Percentiles rank a stretch among this genome's conserved stretches.
phyloP scores from a whole-genome alignment of 78 protist genomes.

The Fonticula alba region DNA sequence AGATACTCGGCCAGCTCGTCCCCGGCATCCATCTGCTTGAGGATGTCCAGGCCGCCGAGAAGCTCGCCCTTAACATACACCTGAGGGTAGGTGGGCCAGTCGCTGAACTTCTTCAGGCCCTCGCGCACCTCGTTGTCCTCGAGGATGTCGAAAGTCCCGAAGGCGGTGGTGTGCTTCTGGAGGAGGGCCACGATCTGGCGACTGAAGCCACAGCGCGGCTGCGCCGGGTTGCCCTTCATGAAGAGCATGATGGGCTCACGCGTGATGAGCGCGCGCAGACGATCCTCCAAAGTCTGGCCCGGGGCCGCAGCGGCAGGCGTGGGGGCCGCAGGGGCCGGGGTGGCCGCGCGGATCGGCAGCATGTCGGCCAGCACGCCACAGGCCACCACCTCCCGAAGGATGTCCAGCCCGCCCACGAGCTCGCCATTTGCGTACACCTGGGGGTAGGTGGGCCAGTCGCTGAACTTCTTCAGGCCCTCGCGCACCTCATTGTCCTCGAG shows the following conservation, averaged over 20 bases:
- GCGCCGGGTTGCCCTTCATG: slow-evolving; percentile 62
- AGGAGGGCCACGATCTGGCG: slow-evolving; percentile 38
- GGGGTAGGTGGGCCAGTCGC: slow-evolving; percentile 74
- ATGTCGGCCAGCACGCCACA: no score
- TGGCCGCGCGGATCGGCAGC: no score
- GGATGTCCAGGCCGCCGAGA: slow-evolving; percentile 67
- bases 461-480: slow-evolving; percentile 34
- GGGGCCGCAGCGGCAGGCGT: no score
- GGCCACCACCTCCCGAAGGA: slow-evolving; percentile 33
- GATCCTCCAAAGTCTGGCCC: no score
- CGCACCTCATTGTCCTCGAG: slow-evolving; percentile 45
- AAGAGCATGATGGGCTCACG: slow-evolving; percentile 51
- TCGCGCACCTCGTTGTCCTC: slow-evolving; percentile 41
- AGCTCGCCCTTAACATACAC: slow-evolving; percentile 60
- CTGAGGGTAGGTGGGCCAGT: slow-evolving; percentile 76
- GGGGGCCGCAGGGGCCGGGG: no score
- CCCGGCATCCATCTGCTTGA: slow-evolving; percentile 38
- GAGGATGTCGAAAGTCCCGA: slow-evolving; percentile 47
- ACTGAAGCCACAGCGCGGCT: slow-evolving; percentile 68
- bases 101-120: slow-evolving; percentile 33
- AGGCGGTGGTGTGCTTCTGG: slow-evolving; percentile 17
- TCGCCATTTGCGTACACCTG: slow-evolving; percentile 61
- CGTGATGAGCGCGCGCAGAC: slow-evolving; percentile 17
- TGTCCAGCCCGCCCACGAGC: slow-evolving; percentile 72
- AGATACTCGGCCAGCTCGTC: no score